Percentiles rank a stretch among this genome's conserved stretches.
Conservation (phyloP, 257 asterid species). For the Parsonsia alboflavescens region DNA sequence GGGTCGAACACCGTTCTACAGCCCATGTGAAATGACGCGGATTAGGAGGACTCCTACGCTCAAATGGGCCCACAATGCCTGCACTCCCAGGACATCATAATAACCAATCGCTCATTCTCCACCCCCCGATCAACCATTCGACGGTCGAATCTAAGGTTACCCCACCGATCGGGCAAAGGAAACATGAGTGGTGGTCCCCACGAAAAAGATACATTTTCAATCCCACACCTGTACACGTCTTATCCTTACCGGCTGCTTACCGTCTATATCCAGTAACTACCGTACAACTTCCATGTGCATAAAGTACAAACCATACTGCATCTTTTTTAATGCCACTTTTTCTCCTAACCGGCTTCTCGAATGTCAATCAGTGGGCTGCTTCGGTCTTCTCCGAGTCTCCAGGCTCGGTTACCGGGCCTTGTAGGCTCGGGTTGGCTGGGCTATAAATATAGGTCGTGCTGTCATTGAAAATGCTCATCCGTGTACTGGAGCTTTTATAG, state of each 20-base stretch:
- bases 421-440: constrained; percentile 29
- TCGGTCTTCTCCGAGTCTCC: constrained; percentile 31
- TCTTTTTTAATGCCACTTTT: neutral
- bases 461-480: constrained; percentile 2
- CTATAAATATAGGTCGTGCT: constrained; percentile 26
- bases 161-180: neutral
- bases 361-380: constrained; percentile 58
- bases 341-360: constrained; percentile 17
- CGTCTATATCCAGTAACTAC: constrained; percentile 9
- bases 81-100: constrained; percentile 13
- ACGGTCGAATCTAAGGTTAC: neutral
- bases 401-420: constrained; percentile 39
- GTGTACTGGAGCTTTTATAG: constrained; percentile 2
- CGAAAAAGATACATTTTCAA: neutral
- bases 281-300: constrained; percentile 1
- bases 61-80: constrained; percentile 25
- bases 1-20: constrained; percentile 30
- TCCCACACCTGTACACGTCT: constrained; percentile 25
- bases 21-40: constrained; percentile 42
- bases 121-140: constrained; percentile 18
- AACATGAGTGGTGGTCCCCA: constrained; percentile 22
- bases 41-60: constrained; percentile 13
- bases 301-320: neutral
- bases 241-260: constrained; percentile 27
- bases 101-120: constrained; percentile 1